Base-by-base conservation (phyloP, 352 stramenopile species). In the Globisporangium nunn region DNA sequence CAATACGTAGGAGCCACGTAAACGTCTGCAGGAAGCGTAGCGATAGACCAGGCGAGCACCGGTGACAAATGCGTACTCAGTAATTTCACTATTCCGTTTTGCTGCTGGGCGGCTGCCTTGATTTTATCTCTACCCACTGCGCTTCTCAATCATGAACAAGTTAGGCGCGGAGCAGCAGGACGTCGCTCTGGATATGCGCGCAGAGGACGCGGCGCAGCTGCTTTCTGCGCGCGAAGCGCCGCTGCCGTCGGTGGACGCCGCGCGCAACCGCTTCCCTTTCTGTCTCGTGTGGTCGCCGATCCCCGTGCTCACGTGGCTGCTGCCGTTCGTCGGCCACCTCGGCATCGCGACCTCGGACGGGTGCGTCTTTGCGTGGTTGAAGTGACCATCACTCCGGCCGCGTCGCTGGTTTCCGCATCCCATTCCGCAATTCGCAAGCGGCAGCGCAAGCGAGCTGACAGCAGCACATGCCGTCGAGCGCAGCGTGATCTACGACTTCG, bases 281-380 rank as follows among this genome's bases (percentile, higher is more conserved):
- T 97, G 90, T 67, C 85, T 98, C 54, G 88, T 97, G 43, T 98
- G 91, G 91, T 94, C 83, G 50, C 91, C 91, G 18, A 75, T 98
- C 15, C 91, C 91, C 7, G 56, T 88, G 29, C 70, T 98, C 54
- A 97, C 92, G 50, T 98, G 86, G 83, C 70, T 98, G 37, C 59
- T 98, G 48, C 96, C 96, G 28, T 98, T 98, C 72, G 98, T 98
- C 66, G 96, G 96, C n/a, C 96, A 96, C 56, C 70, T 98, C 69
- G 96, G 96, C 23, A 96, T 99, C 58, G 75, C 88, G 17, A 87
- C 96, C 52, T 96, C 85, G 5, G 71, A 82, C 33, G 85, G 82
- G 82, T 93, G 61, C 52, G 60, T 43, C 7, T 2, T 2, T 8
- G 7, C 15, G 6, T 53, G 7, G 45, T 35, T 37, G 31, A 35